phyloP scores from a whole-genome alignment of 768 basidiomycete genomes.

The Boletus fagicola region DNA sequence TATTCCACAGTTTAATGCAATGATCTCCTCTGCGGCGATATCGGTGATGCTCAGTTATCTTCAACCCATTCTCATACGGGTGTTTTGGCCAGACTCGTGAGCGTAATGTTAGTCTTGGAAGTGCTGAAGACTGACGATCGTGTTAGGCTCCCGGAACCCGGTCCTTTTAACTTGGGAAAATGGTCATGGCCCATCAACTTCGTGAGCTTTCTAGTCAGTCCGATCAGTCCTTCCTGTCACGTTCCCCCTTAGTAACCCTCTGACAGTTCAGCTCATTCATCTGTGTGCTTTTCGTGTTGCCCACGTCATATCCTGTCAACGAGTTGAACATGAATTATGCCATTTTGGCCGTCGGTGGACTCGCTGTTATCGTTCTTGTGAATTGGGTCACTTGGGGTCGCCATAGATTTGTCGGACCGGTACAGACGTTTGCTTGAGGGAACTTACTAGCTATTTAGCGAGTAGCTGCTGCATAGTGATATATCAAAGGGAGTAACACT shows the following conservation, averaged over 20 bases:
- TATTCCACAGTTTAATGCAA: conserved; percentile 47
- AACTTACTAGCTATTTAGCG: background rate
- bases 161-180: no score
- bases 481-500: background rate
- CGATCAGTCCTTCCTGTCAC: background rate
- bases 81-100: conserved; percentile 53
- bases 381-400: conserved; percentile 52
- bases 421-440: conserved; percentile 35
- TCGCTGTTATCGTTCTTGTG: conserved; percentile 42
- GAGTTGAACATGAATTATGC: conserved; percentile 58
- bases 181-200: conserved; percentile 55
- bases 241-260: background rate
- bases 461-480: background rate
- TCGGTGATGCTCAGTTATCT: conserved; percentile 58
- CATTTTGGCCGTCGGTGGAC: conserved; percentile 49
- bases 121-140: background rate
- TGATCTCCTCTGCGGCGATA: conserved; percentile 54
- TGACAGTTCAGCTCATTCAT: conserved; percentile 51
- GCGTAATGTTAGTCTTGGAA: conserved; percentile 10
- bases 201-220: conserved; percentile 43
- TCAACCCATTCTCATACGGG: conserved; percentile 56
- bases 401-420: conserved; percentile 43
- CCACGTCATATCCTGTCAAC: conserved; percentile 52
- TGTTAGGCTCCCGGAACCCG: conserved; percentile 44
- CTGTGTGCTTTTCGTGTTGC: conserved; percentile 54